A percentile compares a stretch with the other conserved stretches of the same genome.
phyloP scores from a whole-genome alignment of 1,139 yeast species.

The Pichia sp. region DNA sequence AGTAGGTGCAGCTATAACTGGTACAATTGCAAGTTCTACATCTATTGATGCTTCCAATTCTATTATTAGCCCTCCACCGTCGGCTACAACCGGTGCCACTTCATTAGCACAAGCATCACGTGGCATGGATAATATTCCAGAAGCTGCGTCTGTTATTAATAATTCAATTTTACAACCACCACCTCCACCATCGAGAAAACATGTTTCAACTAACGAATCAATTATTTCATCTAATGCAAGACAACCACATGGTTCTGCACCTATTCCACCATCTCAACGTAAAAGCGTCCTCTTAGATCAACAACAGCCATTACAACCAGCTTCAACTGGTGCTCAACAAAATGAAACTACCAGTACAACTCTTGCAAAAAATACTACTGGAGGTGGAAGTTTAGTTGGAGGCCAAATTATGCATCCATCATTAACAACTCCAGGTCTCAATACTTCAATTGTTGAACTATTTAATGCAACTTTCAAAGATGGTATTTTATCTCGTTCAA shows the following conservation, averaged over 20 bases:
- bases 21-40: constrained; percentile 10
- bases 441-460: constrained; percentile 77
- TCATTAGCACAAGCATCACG: constrained; percentile 13
- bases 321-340: constrained; percentile 17
- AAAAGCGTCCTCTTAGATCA: constrained; percentile 15
- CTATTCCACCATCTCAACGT: constrained; percentile 29
- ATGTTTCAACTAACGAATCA: constrained; percentile 16
- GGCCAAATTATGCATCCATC: constrained; percentile 46
- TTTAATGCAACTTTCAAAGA: constrained; percentile 67
- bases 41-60: constrained; percentile 4
- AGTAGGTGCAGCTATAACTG: too few relatives aligned
- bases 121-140: background rate
- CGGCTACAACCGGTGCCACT: constrained; percentile 8
- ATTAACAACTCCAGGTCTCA: constrained; percentile 53
- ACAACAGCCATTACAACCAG: constrained; percentile 15
- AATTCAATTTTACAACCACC: constrained; percentile 34
- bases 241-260: constrained; percentile 26
- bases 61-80: constrained; percentile 6
- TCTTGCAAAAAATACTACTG: constrained; percentile 28
- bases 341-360: constrained; percentile 9
- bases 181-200: constrained; percentile 72
- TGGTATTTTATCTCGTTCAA: constrained; percentile 52
- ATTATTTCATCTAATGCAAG: constrained; percentile 5
- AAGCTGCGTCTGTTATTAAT: too few relatives aligned
- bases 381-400: constrained; percentile 27